These are phyloP conservation scores for Pistacia integerrima DNA, from an alignment of 345 rosid species.

Conservation along the genomic window DNA sequence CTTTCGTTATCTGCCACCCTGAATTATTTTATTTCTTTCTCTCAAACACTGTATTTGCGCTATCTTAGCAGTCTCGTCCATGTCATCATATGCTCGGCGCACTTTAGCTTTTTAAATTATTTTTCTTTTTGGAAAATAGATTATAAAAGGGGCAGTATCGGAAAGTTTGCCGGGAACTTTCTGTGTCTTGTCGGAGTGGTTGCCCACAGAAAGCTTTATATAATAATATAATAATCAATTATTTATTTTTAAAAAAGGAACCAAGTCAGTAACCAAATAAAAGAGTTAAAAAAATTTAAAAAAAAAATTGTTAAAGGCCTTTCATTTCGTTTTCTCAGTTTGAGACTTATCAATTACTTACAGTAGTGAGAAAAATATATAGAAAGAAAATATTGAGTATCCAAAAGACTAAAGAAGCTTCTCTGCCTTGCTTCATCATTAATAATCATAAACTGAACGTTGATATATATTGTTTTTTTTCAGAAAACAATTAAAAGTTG, in stretches of 20 bases:
- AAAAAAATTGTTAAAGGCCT: background rate
- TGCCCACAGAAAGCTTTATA: conserved; percentile 16
- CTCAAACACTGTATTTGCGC: conserved; percentile 3
- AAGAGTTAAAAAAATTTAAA: background rate
- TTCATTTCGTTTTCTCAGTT: background rate
- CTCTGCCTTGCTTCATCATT: conserved; percentile 9
- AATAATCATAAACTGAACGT: background rate
- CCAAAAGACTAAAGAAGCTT: conserved; percentile 6
- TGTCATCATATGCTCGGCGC: background rate
- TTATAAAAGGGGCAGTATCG: conserved; percentile 26
- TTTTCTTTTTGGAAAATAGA: background rate
- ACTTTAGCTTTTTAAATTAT: background rate
- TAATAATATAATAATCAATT: background rate
- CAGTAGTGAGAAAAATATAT: background rate
- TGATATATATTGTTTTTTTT: background rate
- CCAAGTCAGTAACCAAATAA: background rate
- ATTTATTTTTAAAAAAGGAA: background rate
- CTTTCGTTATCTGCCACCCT: conserved; percentile 16
- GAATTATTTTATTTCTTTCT: background rate
- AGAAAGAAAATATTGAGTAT: background rate
- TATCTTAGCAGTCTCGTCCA: background rate
- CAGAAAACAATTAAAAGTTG: background rate
- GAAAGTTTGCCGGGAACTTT: conserved; percentile 40
- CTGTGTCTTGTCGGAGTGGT: conserved; percentile 43
- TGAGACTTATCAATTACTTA: background rate